phyloP scores from a whole-genome alignment of 2,329 filamentous ascomycete species.

The Acephala macrosclerotiorum region DNA sequence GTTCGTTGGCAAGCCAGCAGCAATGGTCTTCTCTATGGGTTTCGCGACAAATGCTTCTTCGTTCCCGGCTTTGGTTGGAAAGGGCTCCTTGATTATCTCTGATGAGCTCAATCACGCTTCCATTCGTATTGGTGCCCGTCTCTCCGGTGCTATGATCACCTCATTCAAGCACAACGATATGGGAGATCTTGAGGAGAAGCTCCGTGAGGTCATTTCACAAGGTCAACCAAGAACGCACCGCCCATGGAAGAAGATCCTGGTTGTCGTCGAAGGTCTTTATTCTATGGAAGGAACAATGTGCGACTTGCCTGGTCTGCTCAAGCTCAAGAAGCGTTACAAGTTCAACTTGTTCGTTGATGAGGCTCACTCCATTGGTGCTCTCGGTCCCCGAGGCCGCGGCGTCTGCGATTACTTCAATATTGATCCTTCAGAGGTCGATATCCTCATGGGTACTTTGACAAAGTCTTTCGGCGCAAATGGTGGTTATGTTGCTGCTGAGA shows the following conservation, averaged over 20 bases:
- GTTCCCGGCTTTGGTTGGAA: conserved; percentile 90
- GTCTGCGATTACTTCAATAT: conserved; percentile 98
- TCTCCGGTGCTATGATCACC: conserved; percentile 92
- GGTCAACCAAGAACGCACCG: conserved; percentile 98
- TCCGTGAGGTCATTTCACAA: conserved; percentile 93
- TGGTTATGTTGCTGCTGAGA: conserved; percentile 91
- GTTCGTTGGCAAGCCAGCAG: conserved; percentile 92
- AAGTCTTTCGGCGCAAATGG: conserved; percentile 99
- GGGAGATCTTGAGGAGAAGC: conserved; percentile 80
- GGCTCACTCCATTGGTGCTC: conserved; percentile 92
- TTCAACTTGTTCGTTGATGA: conserved; percentile 96
- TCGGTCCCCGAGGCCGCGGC: conserved; percentile 87
- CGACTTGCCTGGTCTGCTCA: conserved; percentile 89
- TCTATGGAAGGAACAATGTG: conserved; percentile 99
- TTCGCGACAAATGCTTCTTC: conserved; percentile 95
- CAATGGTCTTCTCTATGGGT: conserved; percentile 99
- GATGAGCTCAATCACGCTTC: conserved; percentile 98
- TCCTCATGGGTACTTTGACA: conserved; percentile 97
- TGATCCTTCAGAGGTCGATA: conserved; percentile 86
- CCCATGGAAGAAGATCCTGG: conserved; percentile 98
- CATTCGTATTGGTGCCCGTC: conserved; percentile 91
- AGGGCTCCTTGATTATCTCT: conserved; percentile 92
- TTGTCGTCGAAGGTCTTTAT: conserved; percentile 96
- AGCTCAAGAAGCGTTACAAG: conserved; percentile 94
- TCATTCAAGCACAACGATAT: conserved; percentile 99